These are phyloP conservation scores for Salix arbutifolia DNA, from an alignment of 345 rosid genomes.

Conservation along the genomic window DNA sequence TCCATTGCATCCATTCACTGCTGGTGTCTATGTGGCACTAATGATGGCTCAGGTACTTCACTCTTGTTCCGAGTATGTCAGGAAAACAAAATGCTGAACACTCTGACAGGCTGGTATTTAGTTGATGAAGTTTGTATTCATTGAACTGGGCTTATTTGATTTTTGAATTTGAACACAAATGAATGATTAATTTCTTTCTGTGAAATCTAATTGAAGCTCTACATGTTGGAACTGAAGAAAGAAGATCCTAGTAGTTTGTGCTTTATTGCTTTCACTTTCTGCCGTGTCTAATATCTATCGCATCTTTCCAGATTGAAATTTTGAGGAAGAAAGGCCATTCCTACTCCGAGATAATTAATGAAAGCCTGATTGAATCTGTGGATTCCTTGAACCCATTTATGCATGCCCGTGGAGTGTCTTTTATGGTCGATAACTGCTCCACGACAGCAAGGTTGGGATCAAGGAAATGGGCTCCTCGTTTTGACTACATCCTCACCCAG, in stretches of 20 bases:
- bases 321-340: conserved; percentile 98
- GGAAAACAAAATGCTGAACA: not conserved
- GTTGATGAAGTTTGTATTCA: not conserved
- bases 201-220: not conserved
- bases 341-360: conserved; percentile 87
- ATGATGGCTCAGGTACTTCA: conserved; percentile 89
- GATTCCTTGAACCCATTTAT: conserved; percentile 93
- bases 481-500: conserved; percentile 75
- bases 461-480: conserved; percentile 92
- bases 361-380: conserved; percentile 85
- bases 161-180: not conserved
- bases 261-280: not conserved
- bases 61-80: not conserved
- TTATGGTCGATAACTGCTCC: conserved; percentile 94
- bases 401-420: conserved; percentile 95
- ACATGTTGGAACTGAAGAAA: not conserved
- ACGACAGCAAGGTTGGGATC: conserved; percentile 93
- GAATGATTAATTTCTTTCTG: not conserved
- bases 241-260: not conserved
- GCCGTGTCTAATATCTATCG: not conserved
- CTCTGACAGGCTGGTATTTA: not conserved
- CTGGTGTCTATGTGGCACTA: conserved; percentile 83
- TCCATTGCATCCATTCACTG: conserved; percentile 74
- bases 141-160: not conserved
- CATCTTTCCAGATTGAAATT: conserved; percentile 58